Evolutionary conservation across 441 rosid genomes (phyloP).

Genomic region (Flueggea neowawraea): DNA sequence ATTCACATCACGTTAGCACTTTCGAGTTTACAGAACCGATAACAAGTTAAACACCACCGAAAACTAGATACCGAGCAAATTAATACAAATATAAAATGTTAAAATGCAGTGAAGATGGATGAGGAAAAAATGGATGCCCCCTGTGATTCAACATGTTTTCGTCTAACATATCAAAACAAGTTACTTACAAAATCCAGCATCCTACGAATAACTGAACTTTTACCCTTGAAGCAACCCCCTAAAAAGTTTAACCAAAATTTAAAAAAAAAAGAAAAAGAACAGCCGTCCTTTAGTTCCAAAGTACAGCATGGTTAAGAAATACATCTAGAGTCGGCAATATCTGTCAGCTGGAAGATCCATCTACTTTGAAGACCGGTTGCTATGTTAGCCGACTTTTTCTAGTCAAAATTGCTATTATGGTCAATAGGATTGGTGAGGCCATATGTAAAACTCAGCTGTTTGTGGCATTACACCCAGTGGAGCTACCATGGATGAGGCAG

Average conservation of each 20-base stretch:
- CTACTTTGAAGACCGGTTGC: conserved; percentile 3
- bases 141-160: conserved; percentile 13
- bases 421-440: conserved; percentile 72
- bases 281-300: no score
- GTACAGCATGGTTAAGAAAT: no score
- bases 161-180: conserved; percentile 14
- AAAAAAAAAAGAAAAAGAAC: no score
- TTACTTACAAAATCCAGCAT: conserved; percentile 29
- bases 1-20: no score
- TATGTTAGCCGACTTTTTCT: conserved; percentile 36
- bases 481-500: conserved; percentile 34
- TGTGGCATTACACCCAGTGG: conserved; percentile 47
- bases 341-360: conserved; percentile 17
- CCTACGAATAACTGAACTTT: conserved; percentile 11
- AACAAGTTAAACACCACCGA: no score
- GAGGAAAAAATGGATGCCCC: neutral
- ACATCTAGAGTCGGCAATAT: conserved; percentile 20
- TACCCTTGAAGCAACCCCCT: no score
- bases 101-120: no score
- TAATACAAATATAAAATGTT: no score
- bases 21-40: no score
- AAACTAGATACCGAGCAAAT: no score
- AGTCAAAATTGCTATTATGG: conserved; percentile 17
- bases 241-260: no score
- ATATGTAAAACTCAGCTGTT: conserved; percentile 59